These are phyloP conservation scores for Cetradonia linearis DNA, from an alignment of 495 filamentous ascomycete species.

Conservation along the genomic window DNA sequence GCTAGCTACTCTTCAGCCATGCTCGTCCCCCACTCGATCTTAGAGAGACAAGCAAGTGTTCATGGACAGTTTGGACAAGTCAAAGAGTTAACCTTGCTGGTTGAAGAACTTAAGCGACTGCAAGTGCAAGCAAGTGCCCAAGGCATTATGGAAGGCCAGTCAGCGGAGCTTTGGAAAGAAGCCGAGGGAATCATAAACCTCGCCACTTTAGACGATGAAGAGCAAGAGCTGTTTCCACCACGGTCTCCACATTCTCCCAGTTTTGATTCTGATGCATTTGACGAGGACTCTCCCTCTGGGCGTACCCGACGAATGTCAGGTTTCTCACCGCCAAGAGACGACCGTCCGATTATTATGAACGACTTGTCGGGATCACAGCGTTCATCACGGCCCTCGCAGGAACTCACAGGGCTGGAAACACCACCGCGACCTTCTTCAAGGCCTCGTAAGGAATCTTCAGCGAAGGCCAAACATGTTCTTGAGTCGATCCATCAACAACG, in stretches of 20 bases:
- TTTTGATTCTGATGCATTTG: constrained; percentile 48
- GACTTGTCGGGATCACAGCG: constrained; percentile 11
- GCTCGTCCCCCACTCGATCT: constrained; percentile 70
- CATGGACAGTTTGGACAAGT: constrained; percentile 81
- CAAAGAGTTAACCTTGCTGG: constrained; percentile 69
- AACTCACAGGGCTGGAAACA: constrained; percentile 15
- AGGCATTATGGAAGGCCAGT: constrained; percentile 51
- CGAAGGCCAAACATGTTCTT: constrained; percentile 69
- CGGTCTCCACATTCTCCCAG: constrained; percentile 42
- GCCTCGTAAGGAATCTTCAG: constrained; percentile 41
- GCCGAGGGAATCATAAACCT: constrained; percentile 81
- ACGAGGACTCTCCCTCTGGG: constrained; percentile 42
- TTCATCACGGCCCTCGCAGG: constrained; percentile 14
- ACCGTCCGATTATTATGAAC: constrained; percentile 9
- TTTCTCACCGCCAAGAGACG: constrained; percentile 16
- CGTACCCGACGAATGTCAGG: constrained; percentile 19
- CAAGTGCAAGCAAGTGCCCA: constrained; percentile 53
- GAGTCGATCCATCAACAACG: constrained; percentile 69
- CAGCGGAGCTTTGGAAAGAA: constrained; percentile 65
- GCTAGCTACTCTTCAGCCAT: constrained; percentile 42
- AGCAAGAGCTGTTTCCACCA: constrained; percentile 39
- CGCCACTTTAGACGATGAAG: constrained; percentile 74
- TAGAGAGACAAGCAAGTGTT: constrained; percentile 74
- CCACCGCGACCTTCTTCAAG: constrained; percentile 21
- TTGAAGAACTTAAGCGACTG: constrained; percentile 68